Conservation (phyloP, 2,329 filamentous ascomycete genomes). For the Septoria linicola region DNA sequence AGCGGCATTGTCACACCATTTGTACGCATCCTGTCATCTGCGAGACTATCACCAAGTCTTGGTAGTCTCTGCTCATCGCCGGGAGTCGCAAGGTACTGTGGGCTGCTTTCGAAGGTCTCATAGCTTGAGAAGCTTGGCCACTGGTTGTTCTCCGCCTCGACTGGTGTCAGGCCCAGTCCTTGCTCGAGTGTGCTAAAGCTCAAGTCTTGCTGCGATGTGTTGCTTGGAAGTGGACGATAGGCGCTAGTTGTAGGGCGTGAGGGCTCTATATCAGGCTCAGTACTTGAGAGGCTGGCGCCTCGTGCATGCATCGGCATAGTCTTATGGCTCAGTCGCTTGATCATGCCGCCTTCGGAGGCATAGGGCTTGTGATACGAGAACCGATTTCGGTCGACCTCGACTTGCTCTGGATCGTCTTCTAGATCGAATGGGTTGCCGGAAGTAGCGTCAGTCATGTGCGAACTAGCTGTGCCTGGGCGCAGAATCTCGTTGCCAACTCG, state of each 20-base stretch:
- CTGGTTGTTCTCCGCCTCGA: conserved; percentile 17
- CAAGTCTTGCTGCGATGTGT: conserved; percentile 16
- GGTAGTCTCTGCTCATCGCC: conserved; percentile 13
- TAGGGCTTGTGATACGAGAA: conserved; percentile 40
- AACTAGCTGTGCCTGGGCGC: conserved; percentile 47
- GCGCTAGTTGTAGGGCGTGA: background rate
- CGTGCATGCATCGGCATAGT: conserved; percentile 36
- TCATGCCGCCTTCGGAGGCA: conserved; percentile 35
- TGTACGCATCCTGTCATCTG: conserved; percentile 15
- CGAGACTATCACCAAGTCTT: conserved; percentile 21
- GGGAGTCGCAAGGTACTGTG: conserved; percentile 13
- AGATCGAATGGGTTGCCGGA: conserved; percentile 52
- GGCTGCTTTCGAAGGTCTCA: conserved; percentile 21
- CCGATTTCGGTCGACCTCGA: conserved; percentile 33
- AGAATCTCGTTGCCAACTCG: conserved; percentile 37
- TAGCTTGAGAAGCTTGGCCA: conserved; percentile 25
- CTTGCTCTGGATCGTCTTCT: conserved; percentile 42
- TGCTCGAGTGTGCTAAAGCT: conserved; percentile 17
- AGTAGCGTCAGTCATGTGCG: conserved; percentile 42
- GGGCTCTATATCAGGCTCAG: conserved; percentile 33
- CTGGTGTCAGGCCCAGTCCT: conserved; percentile 10
- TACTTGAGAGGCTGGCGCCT: conserved; percentile 36
- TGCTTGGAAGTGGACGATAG: background rate
- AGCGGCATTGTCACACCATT: conserved; percentile 20
- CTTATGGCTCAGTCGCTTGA: conserved; percentile 32